Evolutionary conservation across 148 eudicot genomes (phyloP).

Genomic region (Rhododendron ovatum): DNA sequence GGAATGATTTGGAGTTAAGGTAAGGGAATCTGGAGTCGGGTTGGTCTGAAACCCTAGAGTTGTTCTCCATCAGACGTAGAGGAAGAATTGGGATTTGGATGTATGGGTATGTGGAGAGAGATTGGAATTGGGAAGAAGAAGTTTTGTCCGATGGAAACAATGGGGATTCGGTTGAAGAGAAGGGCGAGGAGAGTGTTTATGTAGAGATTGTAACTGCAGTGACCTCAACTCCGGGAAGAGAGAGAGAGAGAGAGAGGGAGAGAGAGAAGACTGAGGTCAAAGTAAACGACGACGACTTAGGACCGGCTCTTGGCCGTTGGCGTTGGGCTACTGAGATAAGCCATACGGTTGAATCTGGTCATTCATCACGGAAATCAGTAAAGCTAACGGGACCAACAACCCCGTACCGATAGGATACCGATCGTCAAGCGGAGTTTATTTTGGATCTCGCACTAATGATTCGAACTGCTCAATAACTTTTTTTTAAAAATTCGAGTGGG

Average conservation of each 20-base stretch:
- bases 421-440: no score
- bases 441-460: rapidly evolving
- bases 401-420: no score
- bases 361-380: no score
- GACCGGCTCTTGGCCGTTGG: background rate
- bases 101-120: background rate
- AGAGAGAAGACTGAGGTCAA: no score
- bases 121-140: background rate
- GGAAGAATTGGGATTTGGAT: background rate
- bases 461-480: no score
- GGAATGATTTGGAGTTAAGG: conserved; percentile 16
- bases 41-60: background rate
- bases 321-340: no score
- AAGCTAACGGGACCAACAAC: no score
- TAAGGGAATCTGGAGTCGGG: background rate
- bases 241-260: background rate
- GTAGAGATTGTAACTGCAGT: background rate
- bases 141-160: background rate
- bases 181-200: background rate
- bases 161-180: background rate
- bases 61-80: conserved; percentile 11
- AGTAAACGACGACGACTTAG: background rate
- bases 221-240: background rate
- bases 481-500: rapidly evolving
- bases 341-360: no score